These are phyloP conservation scores for Diaporthe eres DNA, from an alignment of 2,329 filamentous ascomycete species.

Conservation along the genomic window DNA sequence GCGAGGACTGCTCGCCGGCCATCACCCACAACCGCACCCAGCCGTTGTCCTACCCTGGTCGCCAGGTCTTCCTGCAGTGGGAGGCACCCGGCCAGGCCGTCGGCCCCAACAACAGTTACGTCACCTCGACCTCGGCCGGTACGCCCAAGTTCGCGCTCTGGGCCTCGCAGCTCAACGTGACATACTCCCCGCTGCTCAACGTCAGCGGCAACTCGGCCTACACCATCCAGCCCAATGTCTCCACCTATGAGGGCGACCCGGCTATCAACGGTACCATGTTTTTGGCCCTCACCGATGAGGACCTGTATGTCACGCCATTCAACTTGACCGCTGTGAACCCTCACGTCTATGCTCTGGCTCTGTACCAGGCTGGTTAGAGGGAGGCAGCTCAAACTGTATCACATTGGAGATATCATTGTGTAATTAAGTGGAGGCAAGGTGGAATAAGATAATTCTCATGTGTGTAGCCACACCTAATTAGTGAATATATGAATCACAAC, in stretches of 20 bases:
- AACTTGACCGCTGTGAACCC: conserved; percentile 82
- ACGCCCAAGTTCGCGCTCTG: conserved; percentile 78
- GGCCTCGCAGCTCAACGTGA: conserved; percentile 83
- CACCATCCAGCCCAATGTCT: conserved; percentile 80
- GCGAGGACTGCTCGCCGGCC: conserved; percentile 72
- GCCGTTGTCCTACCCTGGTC: conserved; percentile 82
- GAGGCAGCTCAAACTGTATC: neutral
- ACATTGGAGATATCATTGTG: neutral
- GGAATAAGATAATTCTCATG: neutral
- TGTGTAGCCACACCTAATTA: neutral
- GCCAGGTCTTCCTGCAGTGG: conserved; percentile 80
- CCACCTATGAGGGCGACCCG: conserved; percentile 77
- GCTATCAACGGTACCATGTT: conserved; percentile 85
- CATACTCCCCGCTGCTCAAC: conserved; percentile 74
- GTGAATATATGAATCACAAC: neutral
- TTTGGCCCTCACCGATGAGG: conserved; percentile 78
- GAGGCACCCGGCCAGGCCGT: conserved; percentile 77
- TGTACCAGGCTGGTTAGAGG: conserved; percentile 83
- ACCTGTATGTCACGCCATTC: conserved; percentile 80
- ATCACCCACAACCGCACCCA: conserved; percentile 78
- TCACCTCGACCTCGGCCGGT: conserved; percentile 73
- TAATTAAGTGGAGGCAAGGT: no score
- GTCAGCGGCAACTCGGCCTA: conserved; percentile 69
- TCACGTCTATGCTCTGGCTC: conserved; percentile 79
- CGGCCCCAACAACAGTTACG: conserved; percentile 87